phyloP scores from a whole-genome alignment of 164 flowering plant genomes.

The Sextonia rubra region DNA sequence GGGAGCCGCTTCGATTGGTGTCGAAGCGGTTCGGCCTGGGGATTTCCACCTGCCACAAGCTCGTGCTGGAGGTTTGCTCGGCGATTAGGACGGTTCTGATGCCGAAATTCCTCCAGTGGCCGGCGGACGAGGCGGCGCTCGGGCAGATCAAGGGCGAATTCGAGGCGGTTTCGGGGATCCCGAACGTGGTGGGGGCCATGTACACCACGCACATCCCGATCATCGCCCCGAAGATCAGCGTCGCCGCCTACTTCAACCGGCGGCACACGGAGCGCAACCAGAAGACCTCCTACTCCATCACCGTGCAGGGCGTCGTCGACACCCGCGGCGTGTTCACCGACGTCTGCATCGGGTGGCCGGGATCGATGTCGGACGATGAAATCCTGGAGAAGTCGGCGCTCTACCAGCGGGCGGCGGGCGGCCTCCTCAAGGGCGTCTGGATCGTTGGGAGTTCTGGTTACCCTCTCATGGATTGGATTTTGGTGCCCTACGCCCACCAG shows the following conservation, averaged over 20 bases:
- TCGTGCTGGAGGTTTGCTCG: constrained; percentile 73
- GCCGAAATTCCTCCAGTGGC: constrained; percentile 78
- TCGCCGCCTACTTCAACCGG: constrained; percentile 66
- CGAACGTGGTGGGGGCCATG: constrained; percentile 62
- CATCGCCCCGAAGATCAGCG: constrained; percentile 66
- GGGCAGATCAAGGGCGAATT: constrained; percentile 30
- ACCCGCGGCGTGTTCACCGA: constrained; percentile 63
- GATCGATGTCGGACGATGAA: constrained; percentile 67
- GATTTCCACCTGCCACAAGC: constrained; percentile 85
- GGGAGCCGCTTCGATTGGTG: constrained; percentile 75
- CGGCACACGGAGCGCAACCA: constrained; percentile 79
- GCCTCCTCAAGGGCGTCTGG: constrained; percentile 46
- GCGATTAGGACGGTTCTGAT: constrained; percentile 60
- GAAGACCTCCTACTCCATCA: constrained; percentile 79
- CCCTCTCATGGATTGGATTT: constrained; percentile 68
- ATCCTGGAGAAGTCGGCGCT: constrained; percentile 61
- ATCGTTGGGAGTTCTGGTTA: constrained; percentile 53
- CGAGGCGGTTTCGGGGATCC: constrained; percentile 52
- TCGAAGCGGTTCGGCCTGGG: constrained; percentile 79
- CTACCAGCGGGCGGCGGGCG: constrained; percentile 43
- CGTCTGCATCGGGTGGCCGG: constrained; percentile 83
- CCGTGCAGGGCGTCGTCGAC: constrained; percentile 77
- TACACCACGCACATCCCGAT: constrained; percentile 82
- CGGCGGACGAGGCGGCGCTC: constrained; percentile 34
- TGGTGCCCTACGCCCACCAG: constrained; percentile 66